phyloP scores from a whole-genome alignment of 768 basidiomycete species.

The Megacollybia marginata region DNA sequence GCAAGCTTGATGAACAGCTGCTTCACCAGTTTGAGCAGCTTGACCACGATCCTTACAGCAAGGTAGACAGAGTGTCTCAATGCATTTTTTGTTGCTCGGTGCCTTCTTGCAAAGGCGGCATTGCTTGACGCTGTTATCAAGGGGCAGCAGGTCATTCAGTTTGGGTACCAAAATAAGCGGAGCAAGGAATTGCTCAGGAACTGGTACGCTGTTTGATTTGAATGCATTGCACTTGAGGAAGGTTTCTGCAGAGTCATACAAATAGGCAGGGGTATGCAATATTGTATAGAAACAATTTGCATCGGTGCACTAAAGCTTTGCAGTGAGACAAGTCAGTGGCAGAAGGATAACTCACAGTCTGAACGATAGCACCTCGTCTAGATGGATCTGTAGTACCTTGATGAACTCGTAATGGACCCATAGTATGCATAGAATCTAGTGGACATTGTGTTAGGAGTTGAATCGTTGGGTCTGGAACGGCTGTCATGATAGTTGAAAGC shows the following conservation, averaged over 20 bases:
- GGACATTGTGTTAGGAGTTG: background rate
- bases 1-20: no score
- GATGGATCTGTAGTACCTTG: background rate
- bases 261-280: background rate
- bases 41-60: no score
- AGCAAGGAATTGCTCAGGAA: background rate
- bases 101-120: no score
- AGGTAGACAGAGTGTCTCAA: no score
- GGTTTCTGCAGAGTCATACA: background rate
- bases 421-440: background rate
- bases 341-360: background rate
- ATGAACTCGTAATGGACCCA: background rate
- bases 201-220: background rate
- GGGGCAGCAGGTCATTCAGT: no score
- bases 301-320: background rate
- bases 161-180: background rate
- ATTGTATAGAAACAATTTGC: background rate
- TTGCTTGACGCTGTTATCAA: no score
- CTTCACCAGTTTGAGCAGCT: no score
- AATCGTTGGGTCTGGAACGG: background rate
- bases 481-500: no score
- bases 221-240: background rate
- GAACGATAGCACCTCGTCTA: background rate
- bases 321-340: background rate
- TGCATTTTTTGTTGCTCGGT: no score